Percentiles rank a stretch among this genome's conserved stretches.
Conservation (phyloP, 2,329 filamentous ascomycete genomes). For the Aspergillus ochraceoroseus region DNA sequence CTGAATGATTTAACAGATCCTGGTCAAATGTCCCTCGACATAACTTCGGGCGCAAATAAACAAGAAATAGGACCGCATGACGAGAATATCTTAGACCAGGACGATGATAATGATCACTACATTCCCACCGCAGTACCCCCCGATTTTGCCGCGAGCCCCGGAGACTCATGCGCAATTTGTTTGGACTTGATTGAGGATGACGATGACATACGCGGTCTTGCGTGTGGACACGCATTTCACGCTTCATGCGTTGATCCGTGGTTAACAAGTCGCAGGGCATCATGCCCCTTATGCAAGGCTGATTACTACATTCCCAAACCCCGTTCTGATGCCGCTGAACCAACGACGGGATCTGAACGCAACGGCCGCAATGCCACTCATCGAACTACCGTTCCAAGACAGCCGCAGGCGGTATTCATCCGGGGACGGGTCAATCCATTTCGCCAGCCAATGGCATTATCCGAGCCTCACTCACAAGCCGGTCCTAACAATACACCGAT, state of each 20-base stretch:
- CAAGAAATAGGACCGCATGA: conserved; percentile 28
- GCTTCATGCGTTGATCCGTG: conserved; percentile 93
- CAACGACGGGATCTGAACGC: conserved; percentile 28
- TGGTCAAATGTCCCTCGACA: conserved; percentile 1
- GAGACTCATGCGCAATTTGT: conserved; percentile 94
- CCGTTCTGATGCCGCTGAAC: conserved; percentile 54
- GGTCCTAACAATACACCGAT: conserved; percentile 17
- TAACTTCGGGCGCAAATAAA: conserved; percentile 8
- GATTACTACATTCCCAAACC: conserved; percentile 97
- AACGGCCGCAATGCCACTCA: conserved; percentile 27
- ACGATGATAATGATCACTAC: conserved; percentile 70
- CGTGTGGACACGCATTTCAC: conserved; percentile 97
- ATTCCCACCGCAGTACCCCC: conserved; percentile 77
- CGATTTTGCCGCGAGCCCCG: conserved; percentile 73
- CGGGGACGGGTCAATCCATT: conserved; percentile 32
- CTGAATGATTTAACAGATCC: neutral
- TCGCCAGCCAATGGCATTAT: conserved; percentile 34
- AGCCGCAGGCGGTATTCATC: conserved; percentile 35
- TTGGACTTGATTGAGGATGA: conserved; percentile 91
- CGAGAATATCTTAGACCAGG: conserved; percentile 60
- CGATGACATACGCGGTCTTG: conserved; percentile 87
- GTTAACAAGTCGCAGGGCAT: conserved; percentile 88
- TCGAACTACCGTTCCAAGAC: conserved; percentile 27
- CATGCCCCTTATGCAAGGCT: conserved; percentile 95
- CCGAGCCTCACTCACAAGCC: conserved; percentile 35